Base-by-base conservation (phyloP, 768 basidiomycete genomes). In the Mycena rosella region DNA sequence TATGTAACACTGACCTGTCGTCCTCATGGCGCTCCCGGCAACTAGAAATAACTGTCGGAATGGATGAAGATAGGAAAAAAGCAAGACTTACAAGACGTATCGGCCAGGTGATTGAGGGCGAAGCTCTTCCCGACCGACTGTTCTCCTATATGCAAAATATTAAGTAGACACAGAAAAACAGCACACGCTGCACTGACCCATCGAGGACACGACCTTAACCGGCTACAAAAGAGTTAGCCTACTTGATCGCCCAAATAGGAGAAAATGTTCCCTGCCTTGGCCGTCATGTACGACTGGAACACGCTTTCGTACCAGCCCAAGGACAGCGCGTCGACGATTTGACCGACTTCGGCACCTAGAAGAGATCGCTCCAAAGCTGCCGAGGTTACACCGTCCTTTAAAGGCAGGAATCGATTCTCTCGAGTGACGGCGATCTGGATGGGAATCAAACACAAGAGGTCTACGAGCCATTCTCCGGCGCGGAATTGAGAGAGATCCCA, bases 241-340 rank as follows among this genome's bases (percentile, higher is more conserved):
- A 6, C 32, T 5, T 34, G 11, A 52, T n/a, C 17, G 32, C 24
- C 51, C 38, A 3, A 49, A 48, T 60, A 51, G 10, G 27, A 48
- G 47, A 34, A 42, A 53, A n/a, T 2, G 17, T 24, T 29, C 62
- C 76, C 8, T 49, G 84, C 88, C 82, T 86, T 90, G 22, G 79
- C 78, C 0, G 86, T 85, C 85, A 87, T 84, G 60, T 90, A 90
- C 0, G 88, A 89, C 68, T 85, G 85, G 66, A 90, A 87, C 18
- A 90, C 78, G 2, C 86, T 86, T 68, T 90, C 89, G 32, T 89
- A 89, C 89, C 89, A 90, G 1, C 88, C 88, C 59, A 90, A 83
- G 1, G 87, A 84, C 6, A 90, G 73, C 52, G 67, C 80, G 60
- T 90, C 85, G 17, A 88, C 86, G 30, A 90, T 87, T n/a, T 80